These are phyloP conservation scores for Ramaria sp. DNA, from an alignment of 768 basidiomycete species.

Conservation along the genomic window DNA sequence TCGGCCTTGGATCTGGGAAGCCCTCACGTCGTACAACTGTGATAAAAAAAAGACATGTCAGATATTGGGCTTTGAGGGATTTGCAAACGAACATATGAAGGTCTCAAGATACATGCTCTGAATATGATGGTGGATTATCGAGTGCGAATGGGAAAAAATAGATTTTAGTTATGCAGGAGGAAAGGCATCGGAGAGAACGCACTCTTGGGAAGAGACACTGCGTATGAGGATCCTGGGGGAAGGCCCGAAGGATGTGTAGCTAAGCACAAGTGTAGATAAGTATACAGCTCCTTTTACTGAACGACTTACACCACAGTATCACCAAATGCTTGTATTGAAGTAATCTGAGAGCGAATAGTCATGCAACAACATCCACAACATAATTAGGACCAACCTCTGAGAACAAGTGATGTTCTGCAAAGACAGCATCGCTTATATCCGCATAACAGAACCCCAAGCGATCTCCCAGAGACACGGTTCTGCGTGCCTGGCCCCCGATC, in stretches of 20 bases:
- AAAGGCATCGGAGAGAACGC: slow-evolving; percentile 9
- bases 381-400: neutral
- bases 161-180: slow-evolving; percentile 6
- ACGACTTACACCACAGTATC: neutral
- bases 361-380: no score
- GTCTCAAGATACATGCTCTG: slow-evolving; percentile 15
- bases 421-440: neutral
- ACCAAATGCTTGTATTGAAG: neutral
- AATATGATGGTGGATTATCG: slow-evolving; percentile 12
- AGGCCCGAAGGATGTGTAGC: slow-evolving; percentile 40
- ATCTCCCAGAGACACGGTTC: neutral
- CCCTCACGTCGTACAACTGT: slow-evolving; percentile 45
- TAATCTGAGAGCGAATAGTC: neutral
- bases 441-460: slow-evolving; percentile 2
- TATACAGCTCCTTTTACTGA: no score
- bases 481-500: neutral
- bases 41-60: slow-evolving; percentile 14
- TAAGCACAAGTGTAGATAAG: neutral
- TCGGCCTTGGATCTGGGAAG: slow-evolving; percentile 36
- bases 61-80: neutral
- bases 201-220: slow-evolving; percentile 31
- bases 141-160: neutral
- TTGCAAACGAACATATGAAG: slow-evolving; percentile 11
- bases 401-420: neutral
- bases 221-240: slow-evolving; percentile 39